A percentile compares a stretch with the other conserved stretches of the same genome.
phyloP scores from a whole-genome alignment of 139 green algal genomes.

The Tetradesmus lagerheimii region DNA sequence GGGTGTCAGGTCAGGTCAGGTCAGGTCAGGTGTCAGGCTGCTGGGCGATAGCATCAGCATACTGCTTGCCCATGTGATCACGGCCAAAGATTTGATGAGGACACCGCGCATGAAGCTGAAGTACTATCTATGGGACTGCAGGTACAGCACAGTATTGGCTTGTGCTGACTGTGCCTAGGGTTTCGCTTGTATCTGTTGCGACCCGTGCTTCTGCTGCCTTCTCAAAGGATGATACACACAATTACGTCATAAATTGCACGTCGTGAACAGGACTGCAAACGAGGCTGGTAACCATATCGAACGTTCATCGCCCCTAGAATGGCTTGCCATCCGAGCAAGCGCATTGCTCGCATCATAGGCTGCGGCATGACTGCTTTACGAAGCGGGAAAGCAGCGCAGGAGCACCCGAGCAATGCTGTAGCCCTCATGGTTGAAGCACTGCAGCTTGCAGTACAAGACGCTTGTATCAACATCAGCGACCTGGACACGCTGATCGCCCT shows the following conservation, averaged over 20 bases:
- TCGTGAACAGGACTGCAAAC: background rate
- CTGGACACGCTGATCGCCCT: slow-evolving; percentile 44
- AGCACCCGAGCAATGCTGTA: background rate
- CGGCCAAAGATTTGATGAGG: too few relatives aligned
- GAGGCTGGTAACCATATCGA: background rate
- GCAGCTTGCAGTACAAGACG: slow-evolving; percentile 11
- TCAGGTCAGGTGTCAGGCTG: too few relatives aligned
- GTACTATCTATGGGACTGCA: too few relatives aligned
- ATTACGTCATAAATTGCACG: too few relatives aligned
- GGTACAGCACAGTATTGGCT: background rate
- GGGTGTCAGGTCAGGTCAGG: too few relatives aligned
- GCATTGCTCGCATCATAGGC: slow-evolving; percentile 30
- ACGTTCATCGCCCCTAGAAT: background rate
- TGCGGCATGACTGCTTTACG: slow-evolving; percentile 25
- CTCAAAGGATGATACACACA: too few relatives aligned
- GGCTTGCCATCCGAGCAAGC: background rate
- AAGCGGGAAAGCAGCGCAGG: background rate
- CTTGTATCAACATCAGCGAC: background rate
- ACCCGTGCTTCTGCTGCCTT: background rate
- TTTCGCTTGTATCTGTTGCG: background rate
- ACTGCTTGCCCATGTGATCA: too few relatives aligned
- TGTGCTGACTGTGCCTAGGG: slow-evolving; percentile 1
- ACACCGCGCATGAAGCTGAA: too few relatives aligned
- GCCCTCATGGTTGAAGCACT: slow-evolving; percentile 33
- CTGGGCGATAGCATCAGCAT: too few relatives aligned